Conservation (phyloP, 106 monocot species). For the Dendrobium huoshanense region DNA sequence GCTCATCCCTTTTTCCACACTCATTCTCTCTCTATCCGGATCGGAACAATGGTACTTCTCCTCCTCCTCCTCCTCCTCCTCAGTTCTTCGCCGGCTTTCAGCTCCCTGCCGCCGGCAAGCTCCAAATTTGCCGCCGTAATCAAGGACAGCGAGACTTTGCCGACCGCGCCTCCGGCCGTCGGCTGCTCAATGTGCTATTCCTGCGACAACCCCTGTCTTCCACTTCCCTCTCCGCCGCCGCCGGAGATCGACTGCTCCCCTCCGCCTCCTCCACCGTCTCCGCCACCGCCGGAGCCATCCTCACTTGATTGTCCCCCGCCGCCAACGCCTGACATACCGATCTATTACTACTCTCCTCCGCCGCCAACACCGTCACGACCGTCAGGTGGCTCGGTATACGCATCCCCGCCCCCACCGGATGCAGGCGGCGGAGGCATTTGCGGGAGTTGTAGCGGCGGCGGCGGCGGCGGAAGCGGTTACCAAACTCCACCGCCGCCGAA, state of each 20-base stretch:
- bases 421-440: not conserved
- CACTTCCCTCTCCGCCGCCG: slow-evolving; percentile 12
- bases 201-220: slow-evolving; percentile 27
- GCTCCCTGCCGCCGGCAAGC: not conserved
- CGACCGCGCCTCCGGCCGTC: not conserved
- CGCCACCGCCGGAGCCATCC: slow-evolving; percentile 18
- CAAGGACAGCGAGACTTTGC: not conserved
- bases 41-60: not conserved
- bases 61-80: slow-evolving; percentile 17
- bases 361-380: slow-evolving; percentile 3
- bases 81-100: not conserved
- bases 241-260: slow-evolving; percentile 26
- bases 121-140: no score
- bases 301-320: slow-evolving; percentile 14
- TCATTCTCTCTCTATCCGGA: not conserved
- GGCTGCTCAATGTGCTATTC: slow-evolving; percentile 19
- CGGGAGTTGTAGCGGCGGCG: no score
- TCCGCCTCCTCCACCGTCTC: slow-evolving; percentile 39
- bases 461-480: not conserved
- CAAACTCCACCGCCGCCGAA: slow-evolving; percentile 20
- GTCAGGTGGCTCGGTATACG: not conserved
- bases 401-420: slow-evolving; percentile 10
- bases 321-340: slow-evolving; percentile 12
- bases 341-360: slow-evolving; percentile 12
- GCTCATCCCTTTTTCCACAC: not conserved